Evolutionary conservation across 768 basidiomycete species (phyloP), one percentile per base, ranked within the genome.

Genomic region (Sarcodon aspratus): DNA sequence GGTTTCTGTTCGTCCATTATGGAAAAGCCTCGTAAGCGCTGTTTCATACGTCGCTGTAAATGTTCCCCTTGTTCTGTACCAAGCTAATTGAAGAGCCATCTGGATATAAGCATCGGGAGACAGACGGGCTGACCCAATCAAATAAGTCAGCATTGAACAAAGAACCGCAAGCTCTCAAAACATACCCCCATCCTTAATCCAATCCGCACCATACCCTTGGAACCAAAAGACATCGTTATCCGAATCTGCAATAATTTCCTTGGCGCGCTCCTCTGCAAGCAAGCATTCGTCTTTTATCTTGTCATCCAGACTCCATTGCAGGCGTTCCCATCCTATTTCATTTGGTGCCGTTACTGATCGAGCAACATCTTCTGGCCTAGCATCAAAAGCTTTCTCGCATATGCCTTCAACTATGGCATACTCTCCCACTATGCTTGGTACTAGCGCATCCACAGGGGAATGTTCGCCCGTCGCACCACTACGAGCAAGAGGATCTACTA

Each of bases 21-120:
- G 70, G 68, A 94, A 94, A 63, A 86, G 74, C 21, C 91, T 78
- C 1, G 94, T 95, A 33, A 94, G 74, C 0, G 83, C 88, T 0
- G 93, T 96, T 65, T 97, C 94, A 61, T 97, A 96, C 7, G 88
- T 91, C 1, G 94, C 89, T 3, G 89, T 88, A 57, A 89, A 83
- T 50, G 71, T 66, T 9, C 79, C 80, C 43, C 81, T 85, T 17
- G 80, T 78, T 60, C 76, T 78, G 67, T 85, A 89, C 82, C 86
- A 96, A 3, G 92, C 93, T 9, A 96, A 75, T 60, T 97, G 94
- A 15, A 96, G 71, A 0, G 80, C 87, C 76, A 95, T 85, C 61
- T 97, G 94, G 45, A 95, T 75, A 65, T 78, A 96, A 1, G 86
- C 86, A 59, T 97, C 94, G 0, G 93, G 80, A 4, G 76, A 67